Evolutionary conservation across 306 rosid species (phyloP).

Genomic region (Pyrus bretschneideri): DNA sequence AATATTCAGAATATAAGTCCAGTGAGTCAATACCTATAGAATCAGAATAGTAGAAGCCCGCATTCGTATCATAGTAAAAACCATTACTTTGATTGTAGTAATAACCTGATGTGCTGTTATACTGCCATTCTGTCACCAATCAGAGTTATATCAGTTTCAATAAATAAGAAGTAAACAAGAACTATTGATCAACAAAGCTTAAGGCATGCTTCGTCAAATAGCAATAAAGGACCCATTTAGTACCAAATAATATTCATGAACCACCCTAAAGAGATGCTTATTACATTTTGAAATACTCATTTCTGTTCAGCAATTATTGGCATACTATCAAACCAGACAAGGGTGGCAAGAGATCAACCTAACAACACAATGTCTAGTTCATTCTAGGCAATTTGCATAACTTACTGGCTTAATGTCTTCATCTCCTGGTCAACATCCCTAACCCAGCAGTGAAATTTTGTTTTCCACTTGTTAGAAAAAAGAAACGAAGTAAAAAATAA

Average conservation of each 20-base stretch:
- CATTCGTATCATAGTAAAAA: slow-evolving; percentile 68
- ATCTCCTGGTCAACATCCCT: background rate
- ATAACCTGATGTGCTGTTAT: slow-evolving; percentile 75
- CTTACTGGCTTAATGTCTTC: background rate
- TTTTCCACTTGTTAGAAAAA: background rate
- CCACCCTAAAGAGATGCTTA: background rate
- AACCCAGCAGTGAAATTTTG: background rate
- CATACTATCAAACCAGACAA: background rate
- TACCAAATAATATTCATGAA: background rate
- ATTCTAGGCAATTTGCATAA: background rate
- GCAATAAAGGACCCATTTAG: background rate
- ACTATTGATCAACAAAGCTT: background rate
- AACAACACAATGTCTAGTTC: background rate
- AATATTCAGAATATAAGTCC: background rate
- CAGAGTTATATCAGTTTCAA: slow-evolving; percentile 40
- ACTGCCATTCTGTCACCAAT: slow-evolving; percentile 77
- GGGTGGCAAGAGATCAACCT: background rate
- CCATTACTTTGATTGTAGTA: slow-evolving; percentile 77
- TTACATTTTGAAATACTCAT: background rate
- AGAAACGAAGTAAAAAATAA: background rate
- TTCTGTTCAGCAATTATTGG: background rate
- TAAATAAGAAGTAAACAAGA: slow-evolving; percentile 15
- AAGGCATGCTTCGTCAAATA: background rate
- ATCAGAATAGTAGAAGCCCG: slow-evolving; percentile 88
- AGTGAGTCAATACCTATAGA: slow-evolving; percentile 50